phyloP scores from a whole-genome alignment of 495 filamentous ascomycete species.

The Aspergillus bertholletiae region DNA sequence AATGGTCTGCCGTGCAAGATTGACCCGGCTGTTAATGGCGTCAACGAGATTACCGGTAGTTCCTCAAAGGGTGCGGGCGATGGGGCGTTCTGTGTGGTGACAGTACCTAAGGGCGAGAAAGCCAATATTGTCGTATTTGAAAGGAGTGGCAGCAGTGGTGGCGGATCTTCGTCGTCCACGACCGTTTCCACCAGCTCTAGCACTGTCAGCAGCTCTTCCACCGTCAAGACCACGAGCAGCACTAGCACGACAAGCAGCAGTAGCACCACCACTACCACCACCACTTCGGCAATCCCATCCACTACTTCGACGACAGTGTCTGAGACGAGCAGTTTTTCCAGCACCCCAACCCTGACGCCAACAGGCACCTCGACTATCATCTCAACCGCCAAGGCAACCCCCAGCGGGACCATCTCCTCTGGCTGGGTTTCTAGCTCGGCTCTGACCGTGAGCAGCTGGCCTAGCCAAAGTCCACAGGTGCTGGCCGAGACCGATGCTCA shows the following conservation, averaged over 20 bases:
- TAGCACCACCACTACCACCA: conserved; percentile 12
- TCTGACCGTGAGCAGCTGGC: background rate
- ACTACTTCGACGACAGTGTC: background rate
- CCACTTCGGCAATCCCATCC: conserved; percentile 4
- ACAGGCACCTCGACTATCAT: conserved; percentile 25
- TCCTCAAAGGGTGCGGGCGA: conserved; percentile 60
- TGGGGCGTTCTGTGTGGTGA: conserved; percentile 76
- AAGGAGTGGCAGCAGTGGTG: conserved; percentile 18
- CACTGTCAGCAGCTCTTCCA: conserved; percentile 14
- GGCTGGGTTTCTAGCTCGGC: conserved; percentile 19
- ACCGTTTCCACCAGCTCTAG: conserved; percentile 6
- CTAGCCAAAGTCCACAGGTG: conserved; percentile 1
- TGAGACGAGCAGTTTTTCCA: conserved; percentile 16
- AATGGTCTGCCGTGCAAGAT: conserved; percentile 74
- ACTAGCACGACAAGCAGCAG: conserved; percentile 17
- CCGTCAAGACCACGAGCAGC: conserved; percentile 12
- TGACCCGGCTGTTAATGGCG: conserved; percentile 56
- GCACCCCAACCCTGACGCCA: conserved; percentile 16
- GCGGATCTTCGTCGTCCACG: conserved; percentile 14
- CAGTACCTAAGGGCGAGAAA: conserved; percentile 61
- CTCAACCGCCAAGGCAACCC: conserved; percentile 21
- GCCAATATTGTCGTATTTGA: conserved; percentile 69
- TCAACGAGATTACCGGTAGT: conserved; percentile 58
- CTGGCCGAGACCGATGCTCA: background rate
- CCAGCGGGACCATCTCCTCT: conserved; percentile 22